A percentile compares a stretch with the other conserved stretches of the same genome.
Conservation (phyloP, 805 yeast genomes). For the Zygosaccharomyces kombuchaensis region DNA sequence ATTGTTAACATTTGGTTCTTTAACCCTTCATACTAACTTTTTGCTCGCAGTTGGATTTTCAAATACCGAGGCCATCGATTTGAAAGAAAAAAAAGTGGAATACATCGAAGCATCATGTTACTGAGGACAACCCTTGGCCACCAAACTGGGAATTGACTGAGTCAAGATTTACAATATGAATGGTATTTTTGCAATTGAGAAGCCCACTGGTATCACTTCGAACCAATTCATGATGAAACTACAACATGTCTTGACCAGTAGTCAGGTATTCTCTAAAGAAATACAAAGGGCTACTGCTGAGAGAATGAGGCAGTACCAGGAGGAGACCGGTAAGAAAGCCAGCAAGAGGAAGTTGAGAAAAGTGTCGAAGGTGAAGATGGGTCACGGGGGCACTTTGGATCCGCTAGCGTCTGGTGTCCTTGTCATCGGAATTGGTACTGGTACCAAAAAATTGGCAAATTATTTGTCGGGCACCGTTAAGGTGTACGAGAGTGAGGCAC, state of each 20-base stretch:
- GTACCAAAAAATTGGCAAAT: slow-evolving; percentile 75
- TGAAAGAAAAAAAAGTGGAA: slow-evolving; percentile 4
- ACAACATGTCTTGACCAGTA: slow-evolving; percentile 57
- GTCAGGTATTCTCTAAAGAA: slow-evolving; percentile 53
- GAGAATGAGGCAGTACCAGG: slow-evolving; percentile 39
- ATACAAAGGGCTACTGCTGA: slow-evolving; percentile 47
- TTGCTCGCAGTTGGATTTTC: slow-evolving; percentile 42
- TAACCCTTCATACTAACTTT: slow-evolving; percentile 17
- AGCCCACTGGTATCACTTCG: slow-evolving; percentile 83
- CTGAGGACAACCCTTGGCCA: background rate
- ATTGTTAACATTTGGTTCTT: background rate
- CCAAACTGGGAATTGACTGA: background rate
- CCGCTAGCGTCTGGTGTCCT: slow-evolving; percentile 94
- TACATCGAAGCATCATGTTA: background rate
- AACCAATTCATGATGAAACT: slow-evolving; percentile 64
- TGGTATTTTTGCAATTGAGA: slow-evolving; percentile 88
- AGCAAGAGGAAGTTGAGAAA: slow-evolving; percentile 49
- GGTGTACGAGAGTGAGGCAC: slow-evolving; percentile 75
- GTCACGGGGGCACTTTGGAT: slow-evolving; percentile 97
- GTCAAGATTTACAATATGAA: slow-evolving; percentile 49
- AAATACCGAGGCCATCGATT: slow-evolving; percentile 42
- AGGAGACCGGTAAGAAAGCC: slow-evolving; percentile 41
- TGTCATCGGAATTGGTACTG: slow-evolving; percentile 87
- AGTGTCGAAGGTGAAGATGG: slow-evolving; percentile 70
- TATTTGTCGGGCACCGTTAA: slow-evolving; percentile 74